Conservation (phyloP, 1,139 yeast species). For the Pichiaceae sp. region DNA sequence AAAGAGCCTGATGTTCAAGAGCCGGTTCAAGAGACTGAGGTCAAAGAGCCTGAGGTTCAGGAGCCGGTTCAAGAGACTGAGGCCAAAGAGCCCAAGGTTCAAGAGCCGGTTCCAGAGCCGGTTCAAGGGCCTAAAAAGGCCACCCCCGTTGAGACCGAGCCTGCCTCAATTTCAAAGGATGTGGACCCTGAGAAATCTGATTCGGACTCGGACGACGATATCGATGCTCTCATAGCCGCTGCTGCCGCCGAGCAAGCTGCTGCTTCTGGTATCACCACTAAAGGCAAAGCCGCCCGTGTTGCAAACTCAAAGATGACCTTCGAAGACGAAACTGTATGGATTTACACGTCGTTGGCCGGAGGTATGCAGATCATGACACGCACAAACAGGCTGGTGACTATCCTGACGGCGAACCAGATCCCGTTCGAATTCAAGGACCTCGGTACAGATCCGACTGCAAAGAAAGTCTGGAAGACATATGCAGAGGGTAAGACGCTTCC, state of each 20-base stretch:
- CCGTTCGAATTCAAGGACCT: conserved; percentile 66
- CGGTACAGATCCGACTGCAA: conserved; percentile 84
- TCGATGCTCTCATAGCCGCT: conserved; percentile 17
- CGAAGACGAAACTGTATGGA: conserved; percentile 51
- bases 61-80: conserved; percentile 4
- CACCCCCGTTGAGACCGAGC: neutral
- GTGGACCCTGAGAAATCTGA: conserved; percentile 33
- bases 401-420: conserved; percentile 67
- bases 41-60: conserved; percentile 5
- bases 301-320: conserved; percentile 26
- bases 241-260: conserved; percentile 18
- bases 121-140: too few species aligned
- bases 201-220: conserved; percentile 16
- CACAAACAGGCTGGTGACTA: conserved; percentile 70
- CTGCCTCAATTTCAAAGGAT: neutral
- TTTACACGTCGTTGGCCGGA: conserved; percentile 85
- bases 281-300: conserved; percentile 21
- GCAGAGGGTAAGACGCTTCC: conserved; percentile 73
- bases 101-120: too few species aligned
- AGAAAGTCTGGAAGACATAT: conserved; percentile 76
- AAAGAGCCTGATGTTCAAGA: conserved; percentile 7
- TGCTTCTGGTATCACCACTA: conserved; percentile 10
- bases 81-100: conserved; percentile 6
- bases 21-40: too few species aligned
- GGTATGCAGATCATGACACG: conserved; percentile 80